phyloP scores from a whole-genome alignment of 768 basidiomycete genomes.

The Lentinula aciculospora region DNA sequence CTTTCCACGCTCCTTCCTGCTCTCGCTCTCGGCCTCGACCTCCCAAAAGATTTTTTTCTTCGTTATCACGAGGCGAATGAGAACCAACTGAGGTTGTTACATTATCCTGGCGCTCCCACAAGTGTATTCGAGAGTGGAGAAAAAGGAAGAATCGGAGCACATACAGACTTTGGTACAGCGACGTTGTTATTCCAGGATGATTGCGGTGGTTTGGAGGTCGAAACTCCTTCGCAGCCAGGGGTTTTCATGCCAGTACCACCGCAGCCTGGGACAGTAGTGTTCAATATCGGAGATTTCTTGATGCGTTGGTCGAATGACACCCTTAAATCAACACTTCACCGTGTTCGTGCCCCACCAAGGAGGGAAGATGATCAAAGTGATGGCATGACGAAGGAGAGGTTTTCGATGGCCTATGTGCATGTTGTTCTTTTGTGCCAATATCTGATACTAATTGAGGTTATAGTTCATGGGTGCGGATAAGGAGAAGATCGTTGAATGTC shows the following conservation, averaged over 20 bases:
- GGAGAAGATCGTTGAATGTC: slow-evolving; percentile 25
- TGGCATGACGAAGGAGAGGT: slow-evolving; percentile 29
- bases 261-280: slow-evolving; percentile 24
- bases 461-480: slow-evolving; percentile 22
- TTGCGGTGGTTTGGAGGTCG: slow-evolving; percentile 40
- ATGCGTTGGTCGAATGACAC: slow-evolving; percentile 27
- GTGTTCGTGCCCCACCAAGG: slow-evolving; percentile 24
- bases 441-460: neutral
- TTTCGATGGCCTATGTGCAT: slow-evolving; percentile 39
- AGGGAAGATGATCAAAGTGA: slow-evolving; percentile 5
- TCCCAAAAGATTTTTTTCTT: slow-evolving; percentile 24
- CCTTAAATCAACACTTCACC: slow-evolving; percentile 28
- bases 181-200: slow-evolving; percentile 40
- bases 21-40: slow-evolving; percentile 27
- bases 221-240: slow-evolving; percentile 30
- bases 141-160: slow-evolving; percentile 27
- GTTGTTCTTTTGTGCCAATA: neutral
- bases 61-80: slow-evolving; percentile 21
- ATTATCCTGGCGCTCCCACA: slow-evolving; percentile 29
- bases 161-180: slow-evolving; percentile 36
- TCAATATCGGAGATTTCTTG: slow-evolving; percentile 29
- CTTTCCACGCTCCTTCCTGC: slow-evolving; percentile 25
- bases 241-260: slow-evolving; percentile 21
- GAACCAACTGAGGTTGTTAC: slow-evolving; percentile 34
- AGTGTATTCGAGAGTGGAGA: slow-evolving; percentile 21